phyloP scores from a whole-genome alignment of 2,329 filamentous ascomycete species.

The Neurospora sp. region DNA sequence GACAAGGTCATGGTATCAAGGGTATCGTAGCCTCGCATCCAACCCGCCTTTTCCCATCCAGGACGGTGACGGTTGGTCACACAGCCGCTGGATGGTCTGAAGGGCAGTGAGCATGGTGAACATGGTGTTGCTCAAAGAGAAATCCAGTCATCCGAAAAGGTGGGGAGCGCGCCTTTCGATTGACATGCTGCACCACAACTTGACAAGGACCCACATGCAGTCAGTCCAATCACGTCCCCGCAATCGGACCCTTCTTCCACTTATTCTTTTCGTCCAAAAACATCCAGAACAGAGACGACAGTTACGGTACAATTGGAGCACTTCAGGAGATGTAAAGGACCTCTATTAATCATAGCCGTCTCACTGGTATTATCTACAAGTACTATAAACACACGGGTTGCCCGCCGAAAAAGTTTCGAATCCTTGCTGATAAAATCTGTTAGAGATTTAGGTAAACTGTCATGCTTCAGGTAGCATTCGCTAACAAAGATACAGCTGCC shows the following conservation, averaged over 20 bases:
- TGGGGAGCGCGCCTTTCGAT: conserved; percentile 20
- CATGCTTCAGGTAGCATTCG: neutral
- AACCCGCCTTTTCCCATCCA: neutral
- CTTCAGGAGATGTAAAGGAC: neutral
- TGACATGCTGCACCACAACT: conserved; percentile 15
- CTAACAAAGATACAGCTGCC: neutral
- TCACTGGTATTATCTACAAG: neutral
- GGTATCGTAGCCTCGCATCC: neutral
- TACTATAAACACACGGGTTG: neutral
- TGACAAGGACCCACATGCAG: neutral
- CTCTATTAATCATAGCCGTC: neutral
- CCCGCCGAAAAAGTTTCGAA: neutral
- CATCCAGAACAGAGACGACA: neutral
- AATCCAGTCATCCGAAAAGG: conserved; percentile 7
- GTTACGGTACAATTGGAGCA: neutral
- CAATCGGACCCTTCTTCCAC: neutral
- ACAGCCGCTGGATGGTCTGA: neutral
- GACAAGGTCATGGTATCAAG: neutral
- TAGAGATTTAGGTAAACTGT: neutral
- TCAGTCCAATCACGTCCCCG: neutral
- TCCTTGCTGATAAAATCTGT: neutral
- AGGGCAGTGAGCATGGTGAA: neutral
- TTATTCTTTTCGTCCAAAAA: no score
- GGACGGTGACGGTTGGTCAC: neutral
- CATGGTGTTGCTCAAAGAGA: neutral